Conservation (phyloP, 805 yeast genomes). For the Tetrapisispora taiwanensis region DNA sequence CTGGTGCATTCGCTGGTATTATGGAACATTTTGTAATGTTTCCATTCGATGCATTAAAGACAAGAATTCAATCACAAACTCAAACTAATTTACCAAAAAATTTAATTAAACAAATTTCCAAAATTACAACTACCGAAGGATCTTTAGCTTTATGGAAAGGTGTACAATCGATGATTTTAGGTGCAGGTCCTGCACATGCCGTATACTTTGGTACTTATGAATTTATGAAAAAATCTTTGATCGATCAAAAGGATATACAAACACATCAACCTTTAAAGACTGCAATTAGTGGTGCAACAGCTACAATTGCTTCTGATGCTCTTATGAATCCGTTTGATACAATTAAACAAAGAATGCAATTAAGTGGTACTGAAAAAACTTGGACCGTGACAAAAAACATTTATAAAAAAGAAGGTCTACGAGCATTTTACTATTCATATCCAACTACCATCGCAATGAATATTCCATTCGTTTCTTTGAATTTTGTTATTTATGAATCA, state of each 20-base stretch:
- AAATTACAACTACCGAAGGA: slow-evolving; percentile 79
- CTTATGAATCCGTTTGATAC: slow-evolving; percentile 97
- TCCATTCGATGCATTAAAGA: slow-evolving; percentile 90
- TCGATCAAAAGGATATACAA: slow-evolving; percentile 25
- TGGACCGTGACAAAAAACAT: slow-evolving; percentile 32
- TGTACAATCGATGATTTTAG: slow-evolving; percentile 78
- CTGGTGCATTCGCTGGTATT: slow-evolving; percentile 98
- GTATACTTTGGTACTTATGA: slow-evolving; percentile 92
- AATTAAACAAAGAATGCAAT: slow-evolving; percentile 90
- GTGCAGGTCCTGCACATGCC: slow-evolving; percentile 99
- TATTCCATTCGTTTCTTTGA: slow-evolving; percentile 90
- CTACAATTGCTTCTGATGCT: slow-evolving; percentile 87
- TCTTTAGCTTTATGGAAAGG: slow-evolving; percentile 89
- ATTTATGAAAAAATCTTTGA: slow-evolving; percentile 39
- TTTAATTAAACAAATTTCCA: slow-evolving; percentile 60
- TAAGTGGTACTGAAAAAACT: slow-evolving; percentile 17
- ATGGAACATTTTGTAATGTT: slow-evolving; percentile 98
- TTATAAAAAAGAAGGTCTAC: slow-evolving; percentile 53
- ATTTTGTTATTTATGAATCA: slow-evolving; percentile 88
- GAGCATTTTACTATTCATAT: slow-evolving; percentile 82
- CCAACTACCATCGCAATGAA: slow-evolving; percentile 91
- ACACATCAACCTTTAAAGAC: slow-evolving; percentile 71
- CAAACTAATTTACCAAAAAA: slow-evolving; percentile 21
- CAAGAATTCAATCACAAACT: slow-evolving; percentile 84
- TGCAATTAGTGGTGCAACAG: slow-evolving; percentile 82